A percentile compares a stretch with the other conserved stretches of the same genome.
Conservation (phyloP, 148 eudicot species). For the Linanthus parryae region DNA sequence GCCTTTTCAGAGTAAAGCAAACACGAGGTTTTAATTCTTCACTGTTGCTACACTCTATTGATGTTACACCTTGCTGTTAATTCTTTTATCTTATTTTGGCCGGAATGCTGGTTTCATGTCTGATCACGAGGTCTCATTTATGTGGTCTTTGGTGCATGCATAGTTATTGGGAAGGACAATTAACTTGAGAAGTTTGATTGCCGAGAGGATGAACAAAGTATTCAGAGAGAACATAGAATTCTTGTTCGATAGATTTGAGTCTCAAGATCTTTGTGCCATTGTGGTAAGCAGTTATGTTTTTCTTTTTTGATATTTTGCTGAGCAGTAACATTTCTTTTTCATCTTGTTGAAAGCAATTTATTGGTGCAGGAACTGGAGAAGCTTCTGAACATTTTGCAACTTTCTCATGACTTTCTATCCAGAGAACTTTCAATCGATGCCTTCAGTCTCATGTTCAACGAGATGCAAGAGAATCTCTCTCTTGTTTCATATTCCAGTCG, state of each 20-base stretch:
- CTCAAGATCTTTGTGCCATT: slow-evolving; percentile 90
- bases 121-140: no score
- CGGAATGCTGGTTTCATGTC: no score
- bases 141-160: no score
- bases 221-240: slow-evolving; percentile 94
- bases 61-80: no score
- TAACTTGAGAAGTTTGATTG: slow-evolving; percentile 76
- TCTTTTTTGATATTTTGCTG: slow-evolving; percentile 6
- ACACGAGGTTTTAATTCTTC: no score
- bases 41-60: no score
- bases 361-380: slow-evolving; percentile 84
- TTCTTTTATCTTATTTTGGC: no score
- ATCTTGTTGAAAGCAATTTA: slow-evolving; percentile 1
- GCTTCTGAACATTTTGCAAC: slow-evolving; percentile 66
- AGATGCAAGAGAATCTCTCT: slow-evolving; percentile 96
- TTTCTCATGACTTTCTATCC: slow-evolving; percentile 76
- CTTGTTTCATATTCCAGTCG: slow-evolving; percentile 98
- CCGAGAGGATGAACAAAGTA: slow-evolving; percentile 87
- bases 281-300: slow-evolving; percentile 61
- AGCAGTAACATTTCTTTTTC: background rate
- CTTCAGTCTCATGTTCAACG: slow-evolving; percentile 69
- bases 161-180: slow-evolving; percentile 91
- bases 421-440: slow-evolving; percentile 72
- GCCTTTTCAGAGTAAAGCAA: no score
- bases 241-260: slow-evolving; percentile 88